phyloP scores from a whole-genome alignment of 129 eudicot genomes.

The carrot (Daucus carota) region DH1_v3.0 NC_030381.2:36190001-36190500 shows the following conservation, averaged over 20 bases:
- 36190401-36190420: constrained; percentile 96
- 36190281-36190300: constrained; percentile 10
- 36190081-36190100: not conserved
- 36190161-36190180: constrained; percentile 8
- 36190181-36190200: constrained; percentile 99
- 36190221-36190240: constrained; percentile 99
- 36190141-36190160: constrained; percentile 6
- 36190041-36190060: not conserved
- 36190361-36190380: constrained; percentile 93
- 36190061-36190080: not conserved
- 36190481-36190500: constrained; percentile 91
- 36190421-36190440: constrained; percentile 91
- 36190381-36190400: constrained; percentile 81
- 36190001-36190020: not conserved
- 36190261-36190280: constrained; percentile 5
- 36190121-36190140: not conserved
- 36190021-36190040: not conserved
- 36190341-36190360: constrained; percentile 96
- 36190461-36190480: constrained; percentile 93
- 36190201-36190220: constrained; percentile 94
- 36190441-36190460: constrained; percentile 86
- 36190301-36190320: constrained; percentile 14
- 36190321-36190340: constrained; percentile 99
- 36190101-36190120: not conserved
- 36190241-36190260: constrained; percentile 49